Percentiles rank a stretch among this genome's conserved stretches.
phyloP scores from a whole-genome alignment of 768 basidiomycete species.

The Hygrophoropsis aurantiaca region DNA sequence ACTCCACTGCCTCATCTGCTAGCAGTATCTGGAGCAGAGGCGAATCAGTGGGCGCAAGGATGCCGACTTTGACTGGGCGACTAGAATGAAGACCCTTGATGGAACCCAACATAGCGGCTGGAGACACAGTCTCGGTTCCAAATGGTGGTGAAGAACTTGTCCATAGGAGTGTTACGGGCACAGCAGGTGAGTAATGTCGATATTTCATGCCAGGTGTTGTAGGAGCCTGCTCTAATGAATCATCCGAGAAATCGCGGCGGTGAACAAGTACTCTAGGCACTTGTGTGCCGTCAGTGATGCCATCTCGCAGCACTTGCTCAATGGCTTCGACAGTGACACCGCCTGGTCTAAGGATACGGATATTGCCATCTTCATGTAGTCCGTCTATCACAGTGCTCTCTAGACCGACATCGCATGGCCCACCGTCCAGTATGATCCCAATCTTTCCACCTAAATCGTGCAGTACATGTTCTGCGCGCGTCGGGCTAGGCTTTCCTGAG shows the following conservation, averaged over 20 bases:
- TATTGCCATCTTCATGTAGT: constrained; percentile 65
- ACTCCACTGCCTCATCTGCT: constrained; percentile 42
- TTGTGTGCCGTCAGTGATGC: constrained; percentile 30
- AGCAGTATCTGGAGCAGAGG: constrained; percentile 30
- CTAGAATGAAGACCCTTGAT: constrained; percentile 27
- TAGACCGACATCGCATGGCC: constrained; percentile 82
- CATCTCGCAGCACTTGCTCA: constrained; percentile 51
- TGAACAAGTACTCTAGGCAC: constrained; percentile 75
- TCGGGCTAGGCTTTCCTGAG: constrained; percentile 93
- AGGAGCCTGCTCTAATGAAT: constrained; percentile 70
- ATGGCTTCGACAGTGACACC: constrained; percentile 92
- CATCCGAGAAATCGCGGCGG: constrained; percentile 72
- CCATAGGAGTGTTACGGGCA: constrained; percentile 78
- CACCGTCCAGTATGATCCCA: constrained; percentile 86
- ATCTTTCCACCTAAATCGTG: constrained; percentile 78
- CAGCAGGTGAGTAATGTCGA: constrained; percentile 90
- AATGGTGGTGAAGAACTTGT: constrained; percentile 45
- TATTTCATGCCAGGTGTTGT: constrained; percentile 99
- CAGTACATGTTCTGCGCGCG: constrained; percentile 80
- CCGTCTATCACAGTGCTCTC: constrained; percentile 97
- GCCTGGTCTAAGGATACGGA: constrained; percentile 88
- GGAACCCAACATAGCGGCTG: constrained; percentile 42
- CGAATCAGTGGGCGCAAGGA: constrained; percentile 67
- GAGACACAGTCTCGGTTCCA: constrained; percentile 28
- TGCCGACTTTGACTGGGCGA: constrained; percentile 53